Base-by-base conservation (phyloP, 2,329 filamentous ascomycete genomes). In the Acrocalymma vagum region DNA sequence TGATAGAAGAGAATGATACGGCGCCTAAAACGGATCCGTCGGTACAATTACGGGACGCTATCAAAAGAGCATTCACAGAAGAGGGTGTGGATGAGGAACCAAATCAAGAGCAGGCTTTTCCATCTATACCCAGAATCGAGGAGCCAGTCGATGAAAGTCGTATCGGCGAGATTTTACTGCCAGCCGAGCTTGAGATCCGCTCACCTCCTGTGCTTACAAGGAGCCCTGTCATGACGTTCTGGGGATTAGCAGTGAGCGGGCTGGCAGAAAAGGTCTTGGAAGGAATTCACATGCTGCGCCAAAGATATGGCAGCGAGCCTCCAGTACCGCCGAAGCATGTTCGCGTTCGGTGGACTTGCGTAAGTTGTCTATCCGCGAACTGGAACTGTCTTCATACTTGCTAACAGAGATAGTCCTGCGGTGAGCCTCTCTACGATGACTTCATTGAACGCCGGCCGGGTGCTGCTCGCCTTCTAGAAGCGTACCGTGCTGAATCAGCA, bases 401-500 rank as follows among this genome's bases (percentile, higher is more conserved):
- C 46, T 51, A 30, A 51, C 28, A 8, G 3, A 1, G 3, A 8
- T 17, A 67, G 63, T 52, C 56, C 13, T 70, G 65, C 31, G 67
- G 67, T 14, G 55, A 63, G 16, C 27, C 48, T 2, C 51, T 72
- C 6, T 65, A 70, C 38, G 70, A 73, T 33, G 70, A 73, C 48
- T 72, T 67, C 32, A 50, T 66, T 29, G 70, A 73, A 48, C 44
- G 50, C 11, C 58, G 65, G 18, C 54, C 60, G 5, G 70, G 70
- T 13, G 70, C 70, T 28, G 70, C 70, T 8, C 56, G 64, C 9
- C 59, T 67, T n/a, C 51, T 73, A 0, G 69, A 71, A 58, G 60
- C 60, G 2, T 68, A 62, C 28, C 30, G 22, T 9, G n/a, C n/a
- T n/a, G n/a, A n/a, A n/a, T n/a, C n/a, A n/a, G n/a, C n/a, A n/a